Base-by-base conservation (phyloP, 192 early-diverging fungal species). In the Coemansia sp. region DNA sequence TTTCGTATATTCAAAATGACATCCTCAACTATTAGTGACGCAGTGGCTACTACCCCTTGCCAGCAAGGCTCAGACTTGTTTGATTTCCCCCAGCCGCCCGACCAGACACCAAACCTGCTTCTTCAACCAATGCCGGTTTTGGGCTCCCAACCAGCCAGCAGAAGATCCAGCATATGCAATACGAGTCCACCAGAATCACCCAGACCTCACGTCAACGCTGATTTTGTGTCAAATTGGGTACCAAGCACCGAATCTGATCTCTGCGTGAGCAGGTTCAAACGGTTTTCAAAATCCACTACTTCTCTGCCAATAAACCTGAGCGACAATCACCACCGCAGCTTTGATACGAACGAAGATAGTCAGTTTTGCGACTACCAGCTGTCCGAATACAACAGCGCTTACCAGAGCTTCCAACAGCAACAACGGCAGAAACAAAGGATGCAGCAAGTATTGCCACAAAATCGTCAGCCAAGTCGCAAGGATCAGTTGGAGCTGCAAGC, bases 11-110 rank as follows among this genome's bases (percentile, higher is more conserved):
- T 33, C 23, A 26, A 7, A 26, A 46, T 27, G 33, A 42, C 55
- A 41, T 30, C 61, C 7, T 3, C 42, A 14, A 20, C 33, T 5
- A 23, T 28, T 22, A 38, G 32, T 18, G 10, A 43, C 19, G 14
- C 7, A 28, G 9, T 28, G 10, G 3, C 27, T 22, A 2, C 32
- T 11, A 18, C 20, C 5, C n/a, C 11, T n/a, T 22, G 29, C 22
- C 17, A 27, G 20, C 62, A 52, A 10, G 32, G 13, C 14, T 26
- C 39, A 2, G 48, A 61, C 26, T 24, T 73, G 32, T 73, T 60
- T 22, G 63, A 55, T 32, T 73, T 73, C 30, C 70, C 70, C 1
- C 45, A 41, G 1, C 63, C 70, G 10, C 70, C 69, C 10, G 48
- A 42, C 10, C 48, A 45, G 38, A 38, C 26, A 23, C 55, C 55